Percentiles rank a stretch among this genome's conserved stretches.
phyloP scores from a whole-genome alignment of 306 rosid species.

The Vachellia collinsii region DNA sequence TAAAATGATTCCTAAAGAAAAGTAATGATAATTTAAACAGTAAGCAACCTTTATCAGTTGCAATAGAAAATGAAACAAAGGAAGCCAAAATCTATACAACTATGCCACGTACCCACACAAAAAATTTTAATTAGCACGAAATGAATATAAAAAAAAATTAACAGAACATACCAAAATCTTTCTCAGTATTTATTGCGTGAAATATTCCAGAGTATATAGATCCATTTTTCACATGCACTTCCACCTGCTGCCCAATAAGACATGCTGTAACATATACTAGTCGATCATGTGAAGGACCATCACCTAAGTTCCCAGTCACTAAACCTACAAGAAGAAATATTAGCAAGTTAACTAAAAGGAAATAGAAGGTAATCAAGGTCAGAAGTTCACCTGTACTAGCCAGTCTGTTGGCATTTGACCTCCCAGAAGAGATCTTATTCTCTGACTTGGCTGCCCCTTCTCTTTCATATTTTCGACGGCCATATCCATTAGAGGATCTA shows the following conservation, averaged over 20 bases:
- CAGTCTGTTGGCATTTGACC: constrained; percentile 61
- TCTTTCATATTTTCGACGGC: constrained; percentile 79
- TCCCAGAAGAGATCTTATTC: constrained; percentile 67
- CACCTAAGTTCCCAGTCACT: constrained; percentile 62
- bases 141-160: constrained; percentile 31
- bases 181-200: constrained; percentile 75
- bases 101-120: constrained; percentile 25
- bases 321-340: constrained; percentile 46
- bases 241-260: constrained; percentile 91
- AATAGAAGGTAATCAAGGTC: constrained; percentile 30
- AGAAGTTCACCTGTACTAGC: constrained; percentile 53
- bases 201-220: constrained; percentile 88
- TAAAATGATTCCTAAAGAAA: constrained; percentile 71
- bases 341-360: constrained; percentile 22
- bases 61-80: constrained; percentile 27
- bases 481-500: constrained; percentile 85
- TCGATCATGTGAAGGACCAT: constrained; percentile 77
- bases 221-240: constrained; percentile 92
- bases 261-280: constrained; percentile 69
- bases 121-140: constrained; percentile 29
- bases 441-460: constrained; percentile 66
- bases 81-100: constrained; percentile 27
- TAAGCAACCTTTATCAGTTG: constrained; percentile 2
- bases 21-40: constrained; percentile 29
- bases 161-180: constrained; percentile 79